Conservation (phyloP, 352 stramenopile genomes). For the Pythium dissotocum region DNA sequence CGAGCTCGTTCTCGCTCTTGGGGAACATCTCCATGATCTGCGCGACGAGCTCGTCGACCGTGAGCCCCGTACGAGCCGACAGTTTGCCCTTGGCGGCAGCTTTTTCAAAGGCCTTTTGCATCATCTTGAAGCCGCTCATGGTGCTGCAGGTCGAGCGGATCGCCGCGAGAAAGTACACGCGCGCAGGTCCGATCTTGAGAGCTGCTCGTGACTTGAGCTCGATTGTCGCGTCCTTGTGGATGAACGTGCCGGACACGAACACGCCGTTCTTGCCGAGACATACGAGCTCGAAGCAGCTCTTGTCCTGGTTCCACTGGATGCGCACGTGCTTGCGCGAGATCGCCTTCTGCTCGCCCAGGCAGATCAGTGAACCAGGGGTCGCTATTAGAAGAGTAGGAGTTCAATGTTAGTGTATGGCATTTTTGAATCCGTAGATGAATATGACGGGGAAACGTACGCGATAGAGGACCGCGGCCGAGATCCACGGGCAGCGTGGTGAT, state of each 20-base stretch:
- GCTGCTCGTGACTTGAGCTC: conserved; percentile 70
- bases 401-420: background rate
- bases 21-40: conserved; percentile 77
- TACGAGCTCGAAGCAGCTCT: conserved; percentile 74
- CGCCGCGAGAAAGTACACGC: conserved; percentile 76
- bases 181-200: conserved; percentile 74
- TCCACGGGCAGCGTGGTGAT: conserved; percentile 76
- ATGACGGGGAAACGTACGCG: conserved; percentile 23
- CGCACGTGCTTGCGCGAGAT: conserved; percentile 75
- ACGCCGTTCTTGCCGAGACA: conserved; percentile 86
- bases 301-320: conserved; percentile 76
- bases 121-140: conserved; percentile 82
- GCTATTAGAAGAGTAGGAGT: conserved; percentile 20
- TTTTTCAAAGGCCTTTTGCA: conserved; percentile 85
- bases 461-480: conserved; percentile 59
- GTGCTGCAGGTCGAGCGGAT: conserved; percentile 75
- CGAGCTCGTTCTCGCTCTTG: conserved; percentile 75
- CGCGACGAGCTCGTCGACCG: conserved; percentile 58
- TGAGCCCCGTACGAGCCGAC: conserved; percentile 36
- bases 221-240: conserved; percentile 73
- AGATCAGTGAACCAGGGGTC: conserved; percentile 47
- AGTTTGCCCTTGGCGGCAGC: conserved; percentile 38
- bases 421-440: background rate
- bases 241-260: conserved; percentile 64
- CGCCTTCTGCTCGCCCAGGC: conserved; percentile 79